Percentiles rank a stretch among this genome's conserved stretches.
These are phyloP conservation scores for Fusarium proliferatum DNA, from an alignment of 2,329 filamentous ascomycete genomes.

Conservation along the genomic window DNA sequence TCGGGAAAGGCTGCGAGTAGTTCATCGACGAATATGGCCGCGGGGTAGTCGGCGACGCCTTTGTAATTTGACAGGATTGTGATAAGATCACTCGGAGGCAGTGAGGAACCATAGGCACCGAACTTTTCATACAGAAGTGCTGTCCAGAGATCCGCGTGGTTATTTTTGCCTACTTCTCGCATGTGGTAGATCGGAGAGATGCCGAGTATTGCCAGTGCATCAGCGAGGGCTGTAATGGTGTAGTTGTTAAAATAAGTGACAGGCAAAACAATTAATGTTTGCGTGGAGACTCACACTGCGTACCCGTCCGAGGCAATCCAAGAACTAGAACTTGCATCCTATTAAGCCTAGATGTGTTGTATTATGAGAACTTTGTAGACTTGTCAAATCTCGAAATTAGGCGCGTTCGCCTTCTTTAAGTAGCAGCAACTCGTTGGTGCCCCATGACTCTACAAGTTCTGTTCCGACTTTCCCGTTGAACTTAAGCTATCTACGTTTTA, in stretches of 20 bases:
- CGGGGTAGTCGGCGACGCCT: not conserved
- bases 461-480: not conserved
- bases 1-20: not conserved
- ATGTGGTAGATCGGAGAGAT: not conserved
- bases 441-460: not conserved
- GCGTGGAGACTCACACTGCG: not conserved
- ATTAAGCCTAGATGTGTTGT: accelerated
- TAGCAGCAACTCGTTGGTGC: not conserved
- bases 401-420: not conserved
- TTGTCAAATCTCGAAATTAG: not conserved
- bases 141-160: not conserved
- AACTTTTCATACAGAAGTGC: accelerated
- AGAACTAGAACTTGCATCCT: not conserved
- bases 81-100: not conserved
- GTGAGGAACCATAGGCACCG: not conserved
- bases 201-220: not conserved
- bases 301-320: not conserved
- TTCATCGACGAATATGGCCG: not conserved
- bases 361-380: accelerated
- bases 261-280: not conserved
- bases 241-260: not conserved
- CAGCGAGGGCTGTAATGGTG: not conserved
- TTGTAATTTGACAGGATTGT: not conserved
- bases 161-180: not conserved
- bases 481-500: not conserved